These are phyloP conservation scores for Rhizopus stolonifer DNA, from an alignment of 371 early-diverging fungal genomes.

Conservation along the genomic window DNA sequence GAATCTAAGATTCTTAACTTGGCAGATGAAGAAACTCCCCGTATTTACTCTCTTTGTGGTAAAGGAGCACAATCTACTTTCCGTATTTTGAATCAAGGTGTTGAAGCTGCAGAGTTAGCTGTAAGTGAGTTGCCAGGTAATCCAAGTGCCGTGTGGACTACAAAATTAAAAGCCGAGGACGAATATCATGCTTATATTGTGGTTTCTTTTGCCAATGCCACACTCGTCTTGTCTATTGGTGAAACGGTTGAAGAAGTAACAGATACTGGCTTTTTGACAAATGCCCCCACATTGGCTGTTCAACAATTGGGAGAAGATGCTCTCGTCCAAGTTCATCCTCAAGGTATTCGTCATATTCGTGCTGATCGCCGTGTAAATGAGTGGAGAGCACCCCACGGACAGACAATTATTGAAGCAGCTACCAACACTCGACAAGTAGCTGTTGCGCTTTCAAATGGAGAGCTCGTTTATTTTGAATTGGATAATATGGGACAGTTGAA, in stretches of 20 bases:
- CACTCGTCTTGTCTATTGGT: constrained; percentile 89
- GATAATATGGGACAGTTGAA: constrained; percentile 83
- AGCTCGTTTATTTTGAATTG: constrained; percentile 92
- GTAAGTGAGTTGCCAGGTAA: constrained; percentile 91
- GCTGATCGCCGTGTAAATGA: constrained; percentile 88
- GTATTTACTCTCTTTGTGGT: constrained; percentile 90
- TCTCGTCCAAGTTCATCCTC: constrained; percentile 87
- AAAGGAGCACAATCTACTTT: constrained; percentile 81
- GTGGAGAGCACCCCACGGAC: constrained; percentile 87
- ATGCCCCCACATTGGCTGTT: constrained; percentile 81
- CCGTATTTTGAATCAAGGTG: constrained; percentile 88
- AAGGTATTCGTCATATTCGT: constrained; percentile 87
- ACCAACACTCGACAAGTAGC: constrained; percentile 83
- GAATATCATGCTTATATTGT: constrained; percentile 85
- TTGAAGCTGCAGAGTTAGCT: constrained; percentile 90
- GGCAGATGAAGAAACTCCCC: constrained; percentile 90
- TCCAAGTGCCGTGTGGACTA: constrained; percentile 94
- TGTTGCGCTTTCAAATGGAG: constrained; percentile 82
- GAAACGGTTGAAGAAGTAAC: constrained; percentile 94
- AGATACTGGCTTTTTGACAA: constrained; percentile 84
- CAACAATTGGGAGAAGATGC: constrained; percentile 87
- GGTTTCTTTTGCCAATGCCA: constrained; percentile 91
- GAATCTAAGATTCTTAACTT: constrained; percentile 79
- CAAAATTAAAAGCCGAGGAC: constrained; percentile 67
- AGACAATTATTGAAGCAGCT: constrained; percentile 72